Base-by-base conservation (phyloP, 2,329 filamentous ascomycete genomes). In the Aspergillus floridensis region DNA sequence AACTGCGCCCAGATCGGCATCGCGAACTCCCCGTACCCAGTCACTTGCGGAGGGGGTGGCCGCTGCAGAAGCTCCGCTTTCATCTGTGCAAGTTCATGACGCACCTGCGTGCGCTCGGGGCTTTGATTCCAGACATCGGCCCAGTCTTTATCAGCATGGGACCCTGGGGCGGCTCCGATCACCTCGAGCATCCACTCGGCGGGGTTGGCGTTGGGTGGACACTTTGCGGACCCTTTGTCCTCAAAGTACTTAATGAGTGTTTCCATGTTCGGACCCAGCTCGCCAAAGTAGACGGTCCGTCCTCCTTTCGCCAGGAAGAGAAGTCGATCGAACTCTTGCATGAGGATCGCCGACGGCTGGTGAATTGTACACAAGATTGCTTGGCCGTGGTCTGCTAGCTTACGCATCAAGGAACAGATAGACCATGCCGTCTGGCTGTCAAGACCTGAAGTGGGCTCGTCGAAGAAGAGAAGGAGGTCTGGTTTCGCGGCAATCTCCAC, bases 321-420 rank as follows among this genome's bases (percentile, higher is more conserved):
- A 0, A 88, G 74, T 0, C 81, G 80, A 63, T 88, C 86, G 53
- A 88, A 96, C 61, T 91, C 87, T 72, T 96, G 90, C 81, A 96
- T 96, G 56, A 96, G 81, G 81, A 96, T 91, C 35, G 92, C 92
- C 10, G 91, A 95, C 10, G 93, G 93, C 74, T 97, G 93, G 74
- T 97, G 93, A 62, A 96, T 96, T 0, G 93, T 96, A 79, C 92
- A 96, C 10, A 96, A 85, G 72, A 96, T 89, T 47, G 93, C 92
- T 73, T 95, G 91, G n/a, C 93, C 92, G 63, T 87, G 89, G 74
- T 93, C 90, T 68, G 91, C 91, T 26, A 96, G 82, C 79, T 96
- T 96, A 74, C 93, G 88, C 57, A 97, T 84, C 6, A 96, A 82
- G 68, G 90, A 88, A 55, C 91, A 84, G 69, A 96, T 96, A 62